Percentiles rank a stretch among this genome's conserved stretches.
Conservation (phyloP, 2,329 filamentous ascomycete species). For the Clarireedia homoeocarpa region DNA sequence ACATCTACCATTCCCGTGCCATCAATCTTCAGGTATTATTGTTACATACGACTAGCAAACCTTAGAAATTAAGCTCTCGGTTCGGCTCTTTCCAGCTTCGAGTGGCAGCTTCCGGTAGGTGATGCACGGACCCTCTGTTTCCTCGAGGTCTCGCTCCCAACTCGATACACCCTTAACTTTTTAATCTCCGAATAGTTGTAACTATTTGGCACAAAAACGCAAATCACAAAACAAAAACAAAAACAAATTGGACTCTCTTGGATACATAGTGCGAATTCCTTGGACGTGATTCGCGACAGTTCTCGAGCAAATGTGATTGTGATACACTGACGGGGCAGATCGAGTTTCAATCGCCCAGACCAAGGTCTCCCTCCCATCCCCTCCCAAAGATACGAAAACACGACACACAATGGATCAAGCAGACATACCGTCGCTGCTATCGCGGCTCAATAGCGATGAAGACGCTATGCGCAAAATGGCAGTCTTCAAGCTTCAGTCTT, state of each 20-base stretch:
- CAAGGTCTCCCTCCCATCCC: not conserved
- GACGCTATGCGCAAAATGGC: conserved; percentile 97
- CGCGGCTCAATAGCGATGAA: conserved; percentile 60
- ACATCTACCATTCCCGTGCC: too few species aligned
- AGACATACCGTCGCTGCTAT: conserved; percentile 57
- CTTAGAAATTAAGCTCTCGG: not conserved
- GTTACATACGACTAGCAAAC: too few species aligned
- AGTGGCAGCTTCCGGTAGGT: not conserved
- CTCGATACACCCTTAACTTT: not conserved
- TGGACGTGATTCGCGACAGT: not conserved
- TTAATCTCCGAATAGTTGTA: conserved; percentile 2
- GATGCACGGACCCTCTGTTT: not conserved
- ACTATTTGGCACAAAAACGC: not conserved
- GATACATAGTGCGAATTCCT: not conserved
- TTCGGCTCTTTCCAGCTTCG: not conserved
- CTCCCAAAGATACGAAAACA: not conserved
- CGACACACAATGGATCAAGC: conserved; percentile 48
- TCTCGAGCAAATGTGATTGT: conserved; percentile 3
- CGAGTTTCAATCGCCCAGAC: conserved; percentile 1
- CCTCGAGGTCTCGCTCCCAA: not conserved
- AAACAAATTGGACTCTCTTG: not conserved
- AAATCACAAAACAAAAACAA: not conserved
- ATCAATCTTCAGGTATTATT: too few species aligned
- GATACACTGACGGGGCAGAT: not conserved
- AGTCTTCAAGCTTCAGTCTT: conserved; percentile 93